Evolutionary conservation across 2,329 filamentous ascomycete species (phyloP), one percentile per base, ranked within the genome.

Genomic region (Cryphonectria naterciae): DNA sequence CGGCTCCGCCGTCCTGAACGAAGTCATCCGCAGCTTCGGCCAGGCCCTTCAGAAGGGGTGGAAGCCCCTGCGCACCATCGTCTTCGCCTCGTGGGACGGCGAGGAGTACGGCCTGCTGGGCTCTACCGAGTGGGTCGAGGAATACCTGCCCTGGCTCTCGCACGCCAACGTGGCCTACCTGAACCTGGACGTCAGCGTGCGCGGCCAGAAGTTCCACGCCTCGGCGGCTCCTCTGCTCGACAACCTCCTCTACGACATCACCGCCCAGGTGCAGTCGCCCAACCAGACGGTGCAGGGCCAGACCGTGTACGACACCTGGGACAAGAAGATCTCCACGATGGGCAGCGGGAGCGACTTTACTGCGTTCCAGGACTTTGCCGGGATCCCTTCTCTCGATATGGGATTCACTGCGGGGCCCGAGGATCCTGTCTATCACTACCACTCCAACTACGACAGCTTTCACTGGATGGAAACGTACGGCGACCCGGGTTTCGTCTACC

Each of bases 41-140:
- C 84, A 88, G 72, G 92, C 93, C 8, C 79, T 94, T 2, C 85
- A 89, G 37, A 86, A 86, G 37, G 83, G 83, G 22, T 85, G 83
- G 83, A 84, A 83, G 75, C 83, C 80, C 78, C 74, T 77, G 64
- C 72, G 77, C 58, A 64, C 19, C 17, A 92, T 95, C 68, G 91
- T 95, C 15, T 90, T 96, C 73, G 92, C 91, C 1, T 85, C 83
- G 0, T 92, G 89, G 89, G 91, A 92, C 74, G 90, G 86, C 0
- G 91, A 93, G 79, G 93, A 97, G 80, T 95, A 95, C 75, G 93
- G 92, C 0, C 83, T 96, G 0, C 80, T 97, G 10, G 94, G 93
- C 1, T 93, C 91, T 4, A 95, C 93, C 0, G 93, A 97, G 77
- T 97, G 93, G 92, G 92, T 97, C 0, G 93, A 97, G 77, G 93